Evolutionary conservation across 306 rosid genomes (phyloP).

Genomic region (Vachellia collinsii): DNA sequence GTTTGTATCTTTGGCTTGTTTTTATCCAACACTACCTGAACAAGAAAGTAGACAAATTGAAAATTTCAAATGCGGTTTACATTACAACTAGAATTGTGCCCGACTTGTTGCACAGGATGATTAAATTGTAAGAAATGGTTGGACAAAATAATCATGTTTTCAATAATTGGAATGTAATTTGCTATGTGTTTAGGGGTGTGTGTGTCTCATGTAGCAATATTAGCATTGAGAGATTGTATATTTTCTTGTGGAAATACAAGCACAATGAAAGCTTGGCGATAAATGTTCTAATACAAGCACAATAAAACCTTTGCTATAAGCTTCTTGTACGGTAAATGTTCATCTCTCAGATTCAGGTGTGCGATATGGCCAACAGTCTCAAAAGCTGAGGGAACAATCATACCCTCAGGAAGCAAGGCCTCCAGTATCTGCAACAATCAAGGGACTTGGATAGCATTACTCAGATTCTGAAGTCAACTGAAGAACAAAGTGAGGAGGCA

Average conservation of each 20-base stretch:
- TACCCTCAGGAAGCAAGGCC: slow-evolving; percentile 73
- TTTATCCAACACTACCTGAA: slow-evolving; percentile 92
- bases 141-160: not conserved
- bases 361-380: slow-evolving; percentile 94
- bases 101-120: not conserved
- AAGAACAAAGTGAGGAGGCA: not conserved
- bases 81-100: slow-evolving; percentile 6
- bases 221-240: not conserved
- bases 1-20: slow-evolving; percentile 87
- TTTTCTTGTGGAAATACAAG: not conserved
- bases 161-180: not conserved
- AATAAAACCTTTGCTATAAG: slow-evolving; percentile 83
- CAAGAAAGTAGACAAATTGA: slow-evolving; percentile 31
- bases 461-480: slow-evolving; percentile 21
- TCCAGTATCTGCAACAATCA: slow-evolving; percentile 72
- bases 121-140: not conserved
- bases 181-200: not conserved
- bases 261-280: not conserved
- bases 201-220: not conserved
- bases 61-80: slow-evolving; percentile 25
- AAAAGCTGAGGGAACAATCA: slow-evolving; percentile 76
- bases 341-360: slow-evolving; percentile 87
- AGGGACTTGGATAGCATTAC: slow-evolving; percentile 11
- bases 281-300: not conserved
- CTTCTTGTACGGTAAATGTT: slow-evolving; percentile 78